Evolutionary conservation across 495 filamentous ascomycete genomes (phyloP), one percentile per base, ranked within the genome.

Genomic region (Bombardia bombarda): DNA sequence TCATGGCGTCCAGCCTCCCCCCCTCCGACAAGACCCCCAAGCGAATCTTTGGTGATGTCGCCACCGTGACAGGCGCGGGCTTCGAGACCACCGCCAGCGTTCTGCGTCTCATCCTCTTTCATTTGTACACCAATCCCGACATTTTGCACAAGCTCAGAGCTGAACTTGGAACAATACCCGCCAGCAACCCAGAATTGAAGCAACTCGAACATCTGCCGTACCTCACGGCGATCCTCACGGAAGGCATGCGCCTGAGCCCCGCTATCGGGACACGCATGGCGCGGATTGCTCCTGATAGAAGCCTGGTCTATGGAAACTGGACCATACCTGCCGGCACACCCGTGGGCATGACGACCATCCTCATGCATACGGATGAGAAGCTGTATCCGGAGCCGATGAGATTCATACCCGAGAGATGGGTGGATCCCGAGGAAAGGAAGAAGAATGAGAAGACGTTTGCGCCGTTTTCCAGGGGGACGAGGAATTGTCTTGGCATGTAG

Each of bases 301-400:
- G 58, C 9, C 56, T 74, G 9, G 30, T 56, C 1, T 70, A 68
- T 48, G 40, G 47, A 5, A 49, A 69, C 8, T 75, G 70, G 68
- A 44, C 48, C 3, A 75, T 77, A 34, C 72, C 70, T 1, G 51
- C 65, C 1, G 70, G 67, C 5, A 59, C 55, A 10, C 51, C 59
- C 2, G 49, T 62, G 3, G 57, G 52, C 9, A 69, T 67, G 62
- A 62, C 63, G 3, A 23, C 44, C 4, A 17, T 61, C 3, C 26
- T 65, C 7, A 41, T 69, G 37, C 63, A 66, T 17, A 39, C 20
- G 16, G 52, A 60, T 22, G 50, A 58, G 21, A 40, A 38, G 12
- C 2, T 55, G 13, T 62, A 55, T 42, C 39, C 50, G 1, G 42
- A 50, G 2, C 45, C 53, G 28, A 23, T 22, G 25, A 19, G 19